Conservation (phyloP, 805 yeast species). For the Metschnikowia chrysomelidarum region DNA sequence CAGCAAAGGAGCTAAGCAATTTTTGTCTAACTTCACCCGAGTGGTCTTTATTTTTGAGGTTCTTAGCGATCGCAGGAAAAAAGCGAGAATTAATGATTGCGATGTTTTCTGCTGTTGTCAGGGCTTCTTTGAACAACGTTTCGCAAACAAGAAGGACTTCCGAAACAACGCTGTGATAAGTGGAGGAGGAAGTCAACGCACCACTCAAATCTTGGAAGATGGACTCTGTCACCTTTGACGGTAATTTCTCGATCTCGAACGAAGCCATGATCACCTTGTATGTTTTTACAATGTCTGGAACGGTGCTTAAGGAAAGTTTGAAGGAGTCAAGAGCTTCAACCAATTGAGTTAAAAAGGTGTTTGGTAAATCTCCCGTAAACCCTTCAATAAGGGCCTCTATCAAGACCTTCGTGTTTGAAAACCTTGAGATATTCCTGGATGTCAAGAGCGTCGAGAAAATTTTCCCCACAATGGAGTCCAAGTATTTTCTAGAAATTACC, state of each 20-base stretch:
- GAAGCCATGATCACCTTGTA: constrained; percentile 25
- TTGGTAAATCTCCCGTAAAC: constrained; percentile 17
- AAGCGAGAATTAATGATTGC: constrained; percentile 14
- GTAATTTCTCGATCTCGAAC: constrained; percentile 16
- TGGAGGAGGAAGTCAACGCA: constrained; percentile 25
- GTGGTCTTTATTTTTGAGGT: constrained; percentile 21
- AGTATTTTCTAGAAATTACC: constrained; percentile 1
- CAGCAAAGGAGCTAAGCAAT: constrained; percentile 26
- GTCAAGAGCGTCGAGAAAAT: constrained; percentile 26
- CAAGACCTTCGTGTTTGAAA: constrained; percentile 25
- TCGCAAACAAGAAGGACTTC: constrained; percentile 28
- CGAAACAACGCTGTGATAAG: constrained; percentile 26
- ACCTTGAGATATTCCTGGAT: constrained; percentile 19
- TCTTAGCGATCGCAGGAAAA: constrained; percentile 18
- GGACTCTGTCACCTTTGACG: constrained; percentile 19
- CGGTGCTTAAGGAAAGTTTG: constrained; percentile 22
- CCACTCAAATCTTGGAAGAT: constrained; percentile 25
- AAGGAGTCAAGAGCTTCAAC: constrained; percentile 19
- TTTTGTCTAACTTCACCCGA: constrained; percentile 31
- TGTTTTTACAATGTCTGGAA: constrained; percentile 28
- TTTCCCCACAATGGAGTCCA: constrained; percentile 24
- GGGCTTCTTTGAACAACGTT: constrained; percentile 16
- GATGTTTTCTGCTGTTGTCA: constrained; percentile 2
- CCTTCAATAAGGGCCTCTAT: constrained; percentile 28
- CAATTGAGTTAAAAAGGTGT: constrained; percentile 19